Evolutionary conservation across 148 eudicot species (phyloP), one percentile per base, ranked within the genome.

Genomic region (Oxyria digyna): DNA sequence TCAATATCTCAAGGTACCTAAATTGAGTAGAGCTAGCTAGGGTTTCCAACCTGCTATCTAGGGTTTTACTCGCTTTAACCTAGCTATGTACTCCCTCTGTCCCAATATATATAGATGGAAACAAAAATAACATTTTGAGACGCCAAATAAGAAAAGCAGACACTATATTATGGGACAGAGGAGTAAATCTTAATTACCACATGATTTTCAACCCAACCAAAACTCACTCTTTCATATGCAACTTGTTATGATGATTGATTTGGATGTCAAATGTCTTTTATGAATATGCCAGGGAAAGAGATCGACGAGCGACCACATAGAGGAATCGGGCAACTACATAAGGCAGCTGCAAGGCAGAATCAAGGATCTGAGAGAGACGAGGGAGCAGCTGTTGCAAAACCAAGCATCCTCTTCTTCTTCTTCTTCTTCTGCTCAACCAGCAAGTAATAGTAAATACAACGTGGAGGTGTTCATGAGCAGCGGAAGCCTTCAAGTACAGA

Each of bases 221-320:
- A n/a, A n/a, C n/a, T n/a, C n/a, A n/a, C n/a, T n/a, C n/a, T n/a
- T n/a, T n/a, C n/a, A n/a, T n/a, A n/a, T n/a, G n/a, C n/a, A n/a
- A n/a, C n/a, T n/a, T n/a, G n/a, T n/a, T n/a, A n/a, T n/a, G n/a
- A n/a, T n/a, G n/a, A n/a, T n/a, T n/a, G n/a, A n/a, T n/a, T n/a
- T n/a, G n/a, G n/a, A n/a, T 3, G 4, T 49, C 14, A 6, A 0
- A 21, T 50, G 8, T n/a, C 12, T 0, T n/a, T 12, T 23, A 17
- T 50, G 6, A 4, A 4, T 3, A 0, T 50, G 21, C 14, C n/a
- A 64, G 68, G 68, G 68, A 32, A 64, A 64, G 68, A 64, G 68
- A 35, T 64, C 68, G 23, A 64, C 8, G 42, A 64, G 68, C 42
- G 68, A 64, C 33, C 68, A 64, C 42, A 29, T 64, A 29, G 42